Conservation (phyloP, 768 basidiomycete genomes). For the Suillus weaverae region DNA sequence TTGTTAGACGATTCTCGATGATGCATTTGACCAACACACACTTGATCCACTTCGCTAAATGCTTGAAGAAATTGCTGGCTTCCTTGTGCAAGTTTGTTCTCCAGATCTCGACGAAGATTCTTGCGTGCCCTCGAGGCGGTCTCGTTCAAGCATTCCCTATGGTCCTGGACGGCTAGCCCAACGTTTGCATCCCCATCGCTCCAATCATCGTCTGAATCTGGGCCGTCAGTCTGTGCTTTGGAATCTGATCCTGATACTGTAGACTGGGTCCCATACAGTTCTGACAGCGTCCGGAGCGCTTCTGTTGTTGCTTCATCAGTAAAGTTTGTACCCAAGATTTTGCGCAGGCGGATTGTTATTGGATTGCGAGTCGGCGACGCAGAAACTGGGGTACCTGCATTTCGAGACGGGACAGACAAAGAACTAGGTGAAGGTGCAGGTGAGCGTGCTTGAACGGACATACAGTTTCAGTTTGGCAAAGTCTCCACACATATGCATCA, state of each 20-base stretch:
- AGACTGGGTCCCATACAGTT: slow-evolving; percentile 55
- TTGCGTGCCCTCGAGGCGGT: slow-evolving; percentile 74
- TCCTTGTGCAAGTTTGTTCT: slow-evolving; percentile 76
- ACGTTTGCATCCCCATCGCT: slow-evolving; percentile 19
- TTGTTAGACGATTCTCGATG: neutral
- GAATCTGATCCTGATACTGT: slow-evolving; percentile 15
- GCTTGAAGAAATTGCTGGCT: slow-evolving; percentile 82
- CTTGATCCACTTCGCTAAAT: slow-evolving; percentile 88
- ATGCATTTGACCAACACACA: slow-evolving; percentile 41
- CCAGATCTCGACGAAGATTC: slow-evolving; percentile 81
- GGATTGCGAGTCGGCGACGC: slow-evolving; percentile 52
- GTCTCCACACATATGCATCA: neutral
- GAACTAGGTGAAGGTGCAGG: slow-evolving; percentile 5
- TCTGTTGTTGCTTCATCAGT: slow-evolving; percentile 77
- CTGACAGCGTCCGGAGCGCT: slow-evolving; percentile 80
- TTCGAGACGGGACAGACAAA: slow-evolving; percentile 7
- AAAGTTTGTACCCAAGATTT: slow-evolving; percentile 80
- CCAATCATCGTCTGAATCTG: slow-evolving; percentile 35
- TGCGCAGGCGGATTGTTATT: slow-evolving; percentile 84
- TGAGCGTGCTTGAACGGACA: slow-evolving; percentile 3
- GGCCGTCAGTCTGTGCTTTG: slow-evolving; percentile 26
- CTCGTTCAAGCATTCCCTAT: slow-evolving; percentile 49
- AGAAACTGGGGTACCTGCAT: slow-evolving; percentile 13
- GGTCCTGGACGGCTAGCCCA: slow-evolving; percentile 12
- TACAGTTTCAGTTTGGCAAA: neutral